Percentiles rank a stretch among this genome's conserved stretches.
These are phyloP conservation scores for Herpetomonas muscarum DNA, from an alignment of 208 protist genomes.

Conservation along the genomic window DNA sequence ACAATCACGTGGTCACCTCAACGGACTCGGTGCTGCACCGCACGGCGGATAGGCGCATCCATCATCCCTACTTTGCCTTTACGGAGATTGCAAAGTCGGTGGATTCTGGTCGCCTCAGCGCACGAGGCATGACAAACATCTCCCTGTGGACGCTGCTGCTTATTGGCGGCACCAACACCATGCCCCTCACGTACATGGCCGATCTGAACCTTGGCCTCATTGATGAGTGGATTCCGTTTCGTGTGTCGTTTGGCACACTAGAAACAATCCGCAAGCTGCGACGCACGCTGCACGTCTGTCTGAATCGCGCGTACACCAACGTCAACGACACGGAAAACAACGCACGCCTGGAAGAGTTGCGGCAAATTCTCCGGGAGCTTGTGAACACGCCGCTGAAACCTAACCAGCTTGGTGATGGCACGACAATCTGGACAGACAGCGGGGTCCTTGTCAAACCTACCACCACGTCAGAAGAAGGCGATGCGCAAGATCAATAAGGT, in stretches of 20 bases:
- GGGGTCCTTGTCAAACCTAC: constrained; percentile 41
- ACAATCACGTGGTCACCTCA: constrained; percentile 26
- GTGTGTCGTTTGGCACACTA: constrained; percentile 37
- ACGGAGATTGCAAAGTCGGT: constrained; percentile 32
- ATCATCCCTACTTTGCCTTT: constrained; percentile 73
- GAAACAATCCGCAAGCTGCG: constrained; percentile 64
- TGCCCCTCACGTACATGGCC: constrained; percentile 44
- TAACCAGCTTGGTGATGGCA: constrained; percentile 21
- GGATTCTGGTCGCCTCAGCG: constrained; percentile 25
- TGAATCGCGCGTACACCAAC: constrained; percentile 52
- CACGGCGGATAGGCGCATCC: constrained; percentile 28
- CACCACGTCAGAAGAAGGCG: constrained; percentile 8
- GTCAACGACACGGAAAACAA: constrained; percentile 65
- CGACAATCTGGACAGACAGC: constrained; percentile 44
- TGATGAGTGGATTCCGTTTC: constrained; percentile 80
- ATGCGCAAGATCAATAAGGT: neutral
- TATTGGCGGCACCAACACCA: constrained; percentile 37
- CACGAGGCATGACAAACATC: constrained; percentile 42
- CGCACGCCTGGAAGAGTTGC: constrained; percentile 43
- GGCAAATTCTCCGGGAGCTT: constrained; percentile 57
- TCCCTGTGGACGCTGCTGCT: constrained; percentile 75
- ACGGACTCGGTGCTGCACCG: constrained; percentile 45
- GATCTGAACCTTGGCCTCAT: constrained; percentile 58
- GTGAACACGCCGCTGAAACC: constrained; percentile 43
- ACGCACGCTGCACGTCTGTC: constrained; percentile 33